Evolutionary conservation across 2,329 filamentous ascomycete species (phyloP).

Genomic region (Lojkania enalia): DNA sequence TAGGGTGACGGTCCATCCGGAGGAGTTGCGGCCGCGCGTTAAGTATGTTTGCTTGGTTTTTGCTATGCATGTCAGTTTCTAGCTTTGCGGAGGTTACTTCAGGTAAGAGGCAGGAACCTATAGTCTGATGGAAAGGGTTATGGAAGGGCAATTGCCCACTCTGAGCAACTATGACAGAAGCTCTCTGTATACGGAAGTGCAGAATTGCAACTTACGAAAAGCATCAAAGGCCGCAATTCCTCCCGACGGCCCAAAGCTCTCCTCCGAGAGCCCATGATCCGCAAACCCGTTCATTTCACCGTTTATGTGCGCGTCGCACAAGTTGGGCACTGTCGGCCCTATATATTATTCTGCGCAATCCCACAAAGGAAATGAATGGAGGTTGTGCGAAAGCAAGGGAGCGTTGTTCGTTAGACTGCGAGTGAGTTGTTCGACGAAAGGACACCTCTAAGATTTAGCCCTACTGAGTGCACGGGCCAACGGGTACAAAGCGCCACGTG

Average conservation of each 20-base stretch:
- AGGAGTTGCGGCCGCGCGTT: constrained; percentile 79
- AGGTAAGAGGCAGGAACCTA: neutral
- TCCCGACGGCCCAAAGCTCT: constrained; percentile 72
- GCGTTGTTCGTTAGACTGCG: constrained; percentile 7
- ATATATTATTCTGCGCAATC: neutral
- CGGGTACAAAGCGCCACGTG: constrained; percentile 14
- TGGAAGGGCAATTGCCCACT: constrained; percentile 5
- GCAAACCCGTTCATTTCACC: constrained; percentile 76
- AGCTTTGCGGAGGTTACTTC: neutral
- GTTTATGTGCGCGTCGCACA: constrained; percentile 4
- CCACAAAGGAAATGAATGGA: constrained; percentile 12
- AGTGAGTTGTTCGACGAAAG: constrained; percentile 29
- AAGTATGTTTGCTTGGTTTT: constrained; percentile 96
- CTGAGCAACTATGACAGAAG: neutral
- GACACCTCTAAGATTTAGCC: constrained; percentile 41
- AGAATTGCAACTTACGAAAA: constrained; percentile 73
- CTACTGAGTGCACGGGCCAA: constrained; percentile 18
- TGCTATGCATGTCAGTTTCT: constrained; percentile 56
- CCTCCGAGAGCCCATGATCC: constrained; percentile 69
- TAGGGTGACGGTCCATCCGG: constrained; percentile 90
- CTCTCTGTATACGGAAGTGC: constrained; percentile 3
- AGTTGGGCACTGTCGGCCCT: constrained; percentile 6
- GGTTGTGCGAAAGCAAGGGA: constrained; percentile 19
- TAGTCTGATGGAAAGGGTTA: neutral
- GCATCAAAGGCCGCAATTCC: constrained; percentile 84